A percentile compares a stretch with the other conserved stretches of the same genome.
phyloP scores from a whole-genome alignment of 2,329 filamentous ascomycete genomes.

The Cladorrhinum sp. region DNA sequence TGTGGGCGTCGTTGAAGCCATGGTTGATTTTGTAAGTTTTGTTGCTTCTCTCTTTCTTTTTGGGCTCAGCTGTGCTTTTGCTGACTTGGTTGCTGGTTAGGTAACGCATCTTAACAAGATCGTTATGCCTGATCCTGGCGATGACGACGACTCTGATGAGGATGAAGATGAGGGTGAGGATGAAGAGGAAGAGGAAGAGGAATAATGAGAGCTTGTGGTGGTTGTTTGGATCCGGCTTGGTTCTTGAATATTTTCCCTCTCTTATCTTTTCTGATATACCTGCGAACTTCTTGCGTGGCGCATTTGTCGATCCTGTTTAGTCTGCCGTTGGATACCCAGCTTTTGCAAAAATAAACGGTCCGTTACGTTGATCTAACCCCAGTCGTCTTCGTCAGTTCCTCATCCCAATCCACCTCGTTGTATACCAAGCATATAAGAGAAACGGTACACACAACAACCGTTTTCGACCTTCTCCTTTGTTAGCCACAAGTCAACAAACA shows the following conservation, averaged over 20 bases:
- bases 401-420: too few species aligned
- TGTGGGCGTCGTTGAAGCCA: constrained; percentile 61
- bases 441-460: too few species aligned
- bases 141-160: constrained; percentile 48
- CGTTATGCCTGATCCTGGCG: constrained; percentile 67
- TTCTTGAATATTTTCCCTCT: too few species aligned
- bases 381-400: background rate
- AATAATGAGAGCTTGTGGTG: background rate
- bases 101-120: constrained; percentile 69
- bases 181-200: background rate
- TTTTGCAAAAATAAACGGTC: background rate
- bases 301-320: background rate
- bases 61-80: constrained; percentile 1
- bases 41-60: constrained; percentile 10
- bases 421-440: too few species aligned
- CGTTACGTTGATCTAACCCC: background rate
- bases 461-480: too few species aligned
- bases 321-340: constrained; percentile 1
- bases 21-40: constrained; percentile 75
- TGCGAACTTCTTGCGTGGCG: background rate
- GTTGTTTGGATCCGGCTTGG: background rate
- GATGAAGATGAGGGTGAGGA: constrained; percentile 29
- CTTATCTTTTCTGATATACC: background rate
- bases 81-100: constrained; percentile 38
- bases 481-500: background rate